Conservation (phyloP, 75 land plant genomes). For the Chamaecyparis obtusa region DNA sequence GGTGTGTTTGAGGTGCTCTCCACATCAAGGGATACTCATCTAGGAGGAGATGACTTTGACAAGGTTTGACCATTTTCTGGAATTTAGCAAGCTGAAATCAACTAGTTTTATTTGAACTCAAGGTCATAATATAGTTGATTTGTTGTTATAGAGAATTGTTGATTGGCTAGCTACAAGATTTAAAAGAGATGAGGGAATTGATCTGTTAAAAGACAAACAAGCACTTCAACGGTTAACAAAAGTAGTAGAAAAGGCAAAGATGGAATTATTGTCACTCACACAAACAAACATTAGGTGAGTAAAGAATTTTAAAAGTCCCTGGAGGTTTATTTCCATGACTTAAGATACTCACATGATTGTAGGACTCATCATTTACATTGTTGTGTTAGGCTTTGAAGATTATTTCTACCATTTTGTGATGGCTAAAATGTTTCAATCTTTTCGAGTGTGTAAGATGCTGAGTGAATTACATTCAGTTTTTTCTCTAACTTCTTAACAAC, state of each 20-base stretch:
- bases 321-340: background rate
- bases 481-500: background rate
- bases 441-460: background rate
- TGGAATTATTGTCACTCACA: constrained; percentile 69
- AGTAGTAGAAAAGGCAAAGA: constrained; percentile 81
- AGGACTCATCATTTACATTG: too few species aligned
- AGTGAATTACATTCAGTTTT: background rate
- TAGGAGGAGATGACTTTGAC: too few species aligned
- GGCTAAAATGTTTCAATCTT: too few species aligned
- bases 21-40: too few species aligned
- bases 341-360: background rate
- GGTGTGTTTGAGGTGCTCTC: too few species aligned
- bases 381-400: too few species aligned
- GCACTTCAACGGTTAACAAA: constrained; percentile 78
- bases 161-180: constrained; percentile 73
- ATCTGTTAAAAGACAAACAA: constrained; percentile 80
- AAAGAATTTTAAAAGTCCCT: background rate
- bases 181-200: constrained; percentile 76
- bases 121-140: background rate
- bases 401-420: too few species aligned
- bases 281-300: constrained; percentile 73
- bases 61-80: too few species aligned
- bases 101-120: too few species aligned
- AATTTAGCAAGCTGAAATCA: too few species aligned
- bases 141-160: constrained; percentile 64